These are phyloP conservation scores for Fusarium pilosicola DNA, from an alignment of 2,329 filamentous ascomycete genomes.

Conservation along the genomic window DNA sequence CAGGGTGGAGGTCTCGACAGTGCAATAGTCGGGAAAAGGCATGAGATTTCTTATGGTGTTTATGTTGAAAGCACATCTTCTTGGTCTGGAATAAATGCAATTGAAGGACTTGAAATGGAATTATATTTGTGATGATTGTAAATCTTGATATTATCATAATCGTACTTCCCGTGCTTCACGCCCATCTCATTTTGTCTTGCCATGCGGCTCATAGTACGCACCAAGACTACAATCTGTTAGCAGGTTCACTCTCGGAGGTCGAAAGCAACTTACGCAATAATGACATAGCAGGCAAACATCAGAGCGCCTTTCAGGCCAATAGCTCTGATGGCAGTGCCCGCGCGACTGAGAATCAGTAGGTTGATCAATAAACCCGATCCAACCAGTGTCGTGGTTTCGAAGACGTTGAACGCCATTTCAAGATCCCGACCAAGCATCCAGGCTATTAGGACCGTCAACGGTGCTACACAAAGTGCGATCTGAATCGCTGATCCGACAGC, in stretches of 20 bases:
- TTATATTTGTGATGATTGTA: neutral
- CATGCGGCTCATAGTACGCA: constrained; percentile 31
- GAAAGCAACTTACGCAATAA: constrained; percentile 52
- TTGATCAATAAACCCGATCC: constrained; percentile 78
- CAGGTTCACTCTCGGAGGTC: accelerated
- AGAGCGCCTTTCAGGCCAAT: constrained; percentile 63
- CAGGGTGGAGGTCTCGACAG: too few relatives aligned
- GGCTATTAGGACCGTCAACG: constrained; percentile 67
- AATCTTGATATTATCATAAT: constrained; percentile 30
- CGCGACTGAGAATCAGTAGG: constrained; percentile 77
- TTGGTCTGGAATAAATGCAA: too few relatives aligned
- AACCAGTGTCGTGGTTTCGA: constrained; percentile 79
- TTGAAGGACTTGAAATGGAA: too few relatives aligned
- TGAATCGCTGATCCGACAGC: constrained; percentile 70
- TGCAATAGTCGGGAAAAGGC: too few relatives aligned
- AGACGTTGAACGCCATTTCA: constrained; percentile 77
- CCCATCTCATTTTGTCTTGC: constrained; percentile 1
- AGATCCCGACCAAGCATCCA: constrained; percentile 67
- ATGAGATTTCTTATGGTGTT: too few relatives aligned
- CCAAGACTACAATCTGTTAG: constrained; percentile 7
- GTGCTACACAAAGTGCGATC: constrained; percentile 70
- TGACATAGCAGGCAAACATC: constrained; percentile 64
- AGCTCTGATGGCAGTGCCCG: constrained; percentile 71
- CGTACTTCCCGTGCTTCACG: accelerated
- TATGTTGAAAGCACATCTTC: too few relatives aligned